These are phyloP conservation scores for Rhodotorula sp. DNA, from an alignment of 1,284 basidiomycete species.

Conservation along the genomic window DNA sequence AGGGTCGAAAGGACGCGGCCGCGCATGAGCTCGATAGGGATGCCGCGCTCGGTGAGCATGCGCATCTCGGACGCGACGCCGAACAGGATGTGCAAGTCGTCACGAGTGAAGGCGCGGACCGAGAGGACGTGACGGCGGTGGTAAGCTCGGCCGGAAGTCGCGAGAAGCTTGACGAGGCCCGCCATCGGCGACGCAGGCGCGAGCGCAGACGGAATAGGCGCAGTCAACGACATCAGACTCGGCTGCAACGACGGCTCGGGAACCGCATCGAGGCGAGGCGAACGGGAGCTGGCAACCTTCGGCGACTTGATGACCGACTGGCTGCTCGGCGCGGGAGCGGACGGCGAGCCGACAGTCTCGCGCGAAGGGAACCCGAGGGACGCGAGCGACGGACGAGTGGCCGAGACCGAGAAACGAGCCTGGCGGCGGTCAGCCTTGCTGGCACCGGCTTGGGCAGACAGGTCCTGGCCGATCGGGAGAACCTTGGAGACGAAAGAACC, in stretches of 20 bases:
- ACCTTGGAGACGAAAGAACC: constrained; percentile 62
- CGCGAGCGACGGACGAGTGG: constrained; percentile 40
- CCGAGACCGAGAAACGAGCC: constrained; percentile 45
- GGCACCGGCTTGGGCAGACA: constrained; percentile 65
- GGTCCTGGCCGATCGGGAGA: constrained; percentile 67
- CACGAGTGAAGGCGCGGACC: constrained; percentile 88
- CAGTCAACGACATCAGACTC: constrained; percentile 46
- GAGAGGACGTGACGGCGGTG: constrained; percentile 87
- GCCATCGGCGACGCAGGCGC: constrained; percentile 50
- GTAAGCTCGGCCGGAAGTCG: constrained; percentile 61
- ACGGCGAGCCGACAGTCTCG: constrained; percentile 43
- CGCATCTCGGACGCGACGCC: constrained; percentile 96
- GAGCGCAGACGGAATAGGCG: constrained; percentile 35
- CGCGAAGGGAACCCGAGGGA: constrained; percentile 40
- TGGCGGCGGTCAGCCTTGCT: constrained; percentile 41
- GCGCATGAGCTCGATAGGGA: constrained; percentile 82
- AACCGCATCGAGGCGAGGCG: constrained; percentile 34
- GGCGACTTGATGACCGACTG: constrained; percentile 33
- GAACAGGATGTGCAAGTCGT: constrained; percentile 92
- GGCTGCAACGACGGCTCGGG: constrained; percentile 31
- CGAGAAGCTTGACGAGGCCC: constrained; percentile 54
- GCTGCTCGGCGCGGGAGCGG: constrained; percentile 42
- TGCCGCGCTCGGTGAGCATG: constrained; percentile 87
- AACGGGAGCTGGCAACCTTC: constrained; percentile 31
- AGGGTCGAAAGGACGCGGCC: constrained; percentile 91